Conservation (phyloP, 441 rosid species). For the Erodium trifolium region DNA sequence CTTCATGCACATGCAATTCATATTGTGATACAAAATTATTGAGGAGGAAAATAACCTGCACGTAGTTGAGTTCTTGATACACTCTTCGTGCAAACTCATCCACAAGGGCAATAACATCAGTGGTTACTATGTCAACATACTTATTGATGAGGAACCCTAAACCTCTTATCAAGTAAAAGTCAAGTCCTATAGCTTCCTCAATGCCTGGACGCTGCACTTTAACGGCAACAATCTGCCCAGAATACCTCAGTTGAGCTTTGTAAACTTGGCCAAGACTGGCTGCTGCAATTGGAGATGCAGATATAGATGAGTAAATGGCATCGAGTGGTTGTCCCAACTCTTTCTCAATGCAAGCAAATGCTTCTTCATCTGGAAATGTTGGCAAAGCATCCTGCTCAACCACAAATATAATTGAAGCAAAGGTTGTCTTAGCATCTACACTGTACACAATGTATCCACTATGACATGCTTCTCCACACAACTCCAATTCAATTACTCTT, state of each 20-base stretch:
- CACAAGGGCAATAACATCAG: slow-evolving; percentile 59
- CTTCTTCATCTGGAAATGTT: slow-evolving; percentile 84
- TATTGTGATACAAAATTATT: neutral
- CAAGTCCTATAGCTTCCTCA: slow-evolving; percentile 80
- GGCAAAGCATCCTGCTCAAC: slow-evolving; percentile 73
- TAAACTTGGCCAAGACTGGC: slow-evolving; percentile 97
- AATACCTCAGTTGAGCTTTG: slow-evolving; percentile 69
- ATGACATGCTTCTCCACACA: too few species aligned
- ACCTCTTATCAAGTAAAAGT: slow-evolving; percentile 79
- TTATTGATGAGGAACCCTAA: slow-evolving; percentile 59
- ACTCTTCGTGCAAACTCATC: slow-evolving; percentile 85
- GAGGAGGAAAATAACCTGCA: slow-evolving; percentile 45
- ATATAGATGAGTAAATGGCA: slow-evolving; percentile 54
- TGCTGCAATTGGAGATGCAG: slow-evolving; percentile 81
- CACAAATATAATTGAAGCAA: slow-evolving; percentile 6
- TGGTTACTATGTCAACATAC: slow-evolving; percentile 58
- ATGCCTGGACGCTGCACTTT: slow-evolving; percentile 92
- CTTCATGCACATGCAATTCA: neutral
- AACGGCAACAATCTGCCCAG: slow-evolving; percentile 61
- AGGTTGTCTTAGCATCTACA: neutral
- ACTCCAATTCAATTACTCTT: too few species aligned
- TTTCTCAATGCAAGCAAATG: slow-evolving; percentile 82
- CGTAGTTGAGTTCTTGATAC: slow-evolving; percentile 88
- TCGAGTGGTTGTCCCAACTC: slow-evolving; percentile 69
- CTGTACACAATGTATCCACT: neutral